Evolutionary conservation across 768 basidiomycete genomes (phyloP).

Genomic region (Leccinum uliginosum): DNA sequence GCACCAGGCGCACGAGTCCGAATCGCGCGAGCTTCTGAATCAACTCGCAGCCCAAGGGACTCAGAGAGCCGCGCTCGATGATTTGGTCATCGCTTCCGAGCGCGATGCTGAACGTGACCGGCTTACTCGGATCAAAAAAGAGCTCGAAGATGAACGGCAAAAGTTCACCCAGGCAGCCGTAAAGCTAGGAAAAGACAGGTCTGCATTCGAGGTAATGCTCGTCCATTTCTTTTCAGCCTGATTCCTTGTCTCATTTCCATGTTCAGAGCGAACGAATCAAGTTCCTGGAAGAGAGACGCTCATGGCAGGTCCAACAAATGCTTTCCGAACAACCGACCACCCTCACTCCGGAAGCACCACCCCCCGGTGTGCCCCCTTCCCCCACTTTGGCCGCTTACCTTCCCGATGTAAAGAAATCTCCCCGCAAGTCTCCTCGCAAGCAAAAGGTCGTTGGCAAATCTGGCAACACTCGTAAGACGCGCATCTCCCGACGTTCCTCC

Average conservation of each 20-base stretch:
- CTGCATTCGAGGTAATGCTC: constrained; percentile 56
- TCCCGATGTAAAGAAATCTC: constrained; percentile 36
- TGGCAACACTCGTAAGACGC: constrained; percentile 40
- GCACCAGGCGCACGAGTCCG: constrained; percentile 36
- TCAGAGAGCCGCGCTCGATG: constrained; percentile 33
- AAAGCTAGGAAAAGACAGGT: constrained; percentile 59
- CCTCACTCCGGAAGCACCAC: constrained; percentile 20
- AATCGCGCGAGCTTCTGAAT: constrained; percentile 53
- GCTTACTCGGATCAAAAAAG: constrained; percentile 46
- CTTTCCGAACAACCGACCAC: constrained; percentile 53
- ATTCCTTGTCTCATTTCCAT: constrained; percentile 1
- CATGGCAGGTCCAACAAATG: constrained; percentile 67
- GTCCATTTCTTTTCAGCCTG: neutral
- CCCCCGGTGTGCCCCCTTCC: constrained; percentile 11
- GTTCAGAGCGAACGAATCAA: constrained; percentile 56
- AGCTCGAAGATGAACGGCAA: constrained; percentile 62
- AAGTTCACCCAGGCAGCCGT: constrained; percentile 63
- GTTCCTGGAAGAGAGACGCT: constrained; percentile 65
- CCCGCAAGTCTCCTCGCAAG: constrained; percentile 44
- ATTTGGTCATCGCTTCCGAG: constrained; percentile 49
- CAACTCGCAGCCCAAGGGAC: constrained; percentile 44
- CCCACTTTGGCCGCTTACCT: constrained; percentile 22
- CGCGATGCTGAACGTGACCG: constrained; percentile 52
- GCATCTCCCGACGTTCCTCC: constrained; percentile 45
- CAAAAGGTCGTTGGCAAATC: constrained; percentile 45